Base-by-base conservation (phyloP, 208 protist species). In the Endotrypanum monterogeii region DNA sequence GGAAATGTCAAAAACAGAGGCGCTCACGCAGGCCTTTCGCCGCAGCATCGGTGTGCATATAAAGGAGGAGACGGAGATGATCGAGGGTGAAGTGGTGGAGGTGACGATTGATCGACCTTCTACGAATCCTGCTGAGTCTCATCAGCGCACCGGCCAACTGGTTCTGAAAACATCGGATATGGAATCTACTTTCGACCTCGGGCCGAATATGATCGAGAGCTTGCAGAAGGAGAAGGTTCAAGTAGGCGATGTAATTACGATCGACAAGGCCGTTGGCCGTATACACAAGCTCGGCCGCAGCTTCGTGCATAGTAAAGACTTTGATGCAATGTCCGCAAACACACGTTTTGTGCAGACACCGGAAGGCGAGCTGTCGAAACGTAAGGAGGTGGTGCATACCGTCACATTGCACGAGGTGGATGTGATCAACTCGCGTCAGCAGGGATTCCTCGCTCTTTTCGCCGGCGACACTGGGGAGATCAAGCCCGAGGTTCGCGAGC, bases 1-100 rank as follows among this genome's bases (percentile, higher is more conserved):
- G 23, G 99, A 99, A 80, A 99, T 99, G 98, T 99, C 97, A 65
- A 99, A 99, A 86, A 99, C 99, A n/a, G 99, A 99, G 90, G 99
- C 99, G 35, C 90, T 99, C 8, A 99, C 98, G 46, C 99, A 99
- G 90, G 99, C 98, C 16, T 99, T 99, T 74, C 89, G 99, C 57
- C 91, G 97, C 35, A 99, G 98, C 73, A 99, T 99, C 76, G 99
- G 98, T 48, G 97, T 99, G 30, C 87, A 95, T 60, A 99, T 99
- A 74, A 99, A 99, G 82, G 99, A 99, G 81, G 99, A 99, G 87
- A 99, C 99, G 16, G 99, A 99, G 85, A 95, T 99, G 66, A 99
- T 99, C 83, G 99, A 99, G 84, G 99, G 99, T 62, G 99, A 99
- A 82, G 99, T 99, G 25, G 99, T 99, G 12, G 98, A 99, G 80